phyloP scores from a whole-genome alignment of 352 stramenopile genomes.

The Pythium volutum region DNA sequence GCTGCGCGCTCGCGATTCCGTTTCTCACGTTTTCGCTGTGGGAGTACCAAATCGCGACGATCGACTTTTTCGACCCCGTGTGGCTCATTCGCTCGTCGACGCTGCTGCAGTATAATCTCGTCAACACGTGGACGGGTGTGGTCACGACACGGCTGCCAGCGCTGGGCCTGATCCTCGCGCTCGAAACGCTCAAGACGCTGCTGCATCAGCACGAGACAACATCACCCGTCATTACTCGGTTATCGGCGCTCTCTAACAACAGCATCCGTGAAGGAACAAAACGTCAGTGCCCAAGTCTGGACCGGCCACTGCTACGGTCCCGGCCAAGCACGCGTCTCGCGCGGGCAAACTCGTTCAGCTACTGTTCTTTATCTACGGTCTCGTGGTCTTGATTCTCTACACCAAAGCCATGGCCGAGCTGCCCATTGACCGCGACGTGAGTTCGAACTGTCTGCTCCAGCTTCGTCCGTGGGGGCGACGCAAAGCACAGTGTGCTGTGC shows the following conservation, averaged over 20 bases:
- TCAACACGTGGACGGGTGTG: constrained; percentile 23
- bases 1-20: constrained; percentile 27
- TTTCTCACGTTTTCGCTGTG: constrained; percentile 25
- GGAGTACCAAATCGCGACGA: constrained; percentile 22
- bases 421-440: constrained; percentile 6
- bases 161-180: constrained; percentile 17
- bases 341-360: constrained; percentile 5
- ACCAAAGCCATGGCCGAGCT: constrained; percentile 18
- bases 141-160: constrained; percentile 23
- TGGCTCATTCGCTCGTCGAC: constrained; percentile 26
- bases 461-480: constrained; percentile 17
- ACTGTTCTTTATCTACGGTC: constrained; percentile 16
- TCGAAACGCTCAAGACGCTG: constrained; percentile 23
- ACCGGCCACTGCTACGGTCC: background rate
- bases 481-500: constrained; percentile 18
- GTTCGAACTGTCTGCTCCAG: constrained; percentile 19
- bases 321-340: constrained; percentile 9
- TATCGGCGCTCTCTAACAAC: background rate
- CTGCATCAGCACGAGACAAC: constrained; percentile 10
- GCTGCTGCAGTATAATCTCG: constrained; percentile 24
- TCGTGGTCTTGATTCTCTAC: constrained; percentile 19
- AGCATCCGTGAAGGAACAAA: background rate
- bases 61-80: constrained; percentile 23
- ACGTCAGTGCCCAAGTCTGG: background rate
- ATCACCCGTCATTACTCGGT: background rate